These are phyloP conservation scores for Quercus parvula DNA, from an alignment of 306 rosid species.

Conservation along the genomic window DNA sequence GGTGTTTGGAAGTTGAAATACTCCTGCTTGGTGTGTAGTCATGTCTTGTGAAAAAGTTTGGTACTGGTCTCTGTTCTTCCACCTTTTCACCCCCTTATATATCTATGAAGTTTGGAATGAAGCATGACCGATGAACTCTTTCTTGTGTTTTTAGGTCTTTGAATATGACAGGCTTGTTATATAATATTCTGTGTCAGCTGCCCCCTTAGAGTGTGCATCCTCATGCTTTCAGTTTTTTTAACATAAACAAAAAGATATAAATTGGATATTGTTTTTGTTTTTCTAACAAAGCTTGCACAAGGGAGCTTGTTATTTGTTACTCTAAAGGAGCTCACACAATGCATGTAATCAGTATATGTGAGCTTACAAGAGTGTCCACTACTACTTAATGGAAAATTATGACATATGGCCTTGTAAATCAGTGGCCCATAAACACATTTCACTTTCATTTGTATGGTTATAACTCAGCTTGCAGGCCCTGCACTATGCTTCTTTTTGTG, in stretches of 20 bases:
- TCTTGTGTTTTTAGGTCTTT: background rate
- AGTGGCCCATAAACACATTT: no score
- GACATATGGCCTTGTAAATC: no score
- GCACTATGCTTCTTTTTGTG: no score
- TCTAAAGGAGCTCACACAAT: background rate
- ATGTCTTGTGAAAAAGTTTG: slow-evolving; percentile 3
- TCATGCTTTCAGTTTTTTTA: background rate
- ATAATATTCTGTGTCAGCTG: background rate
- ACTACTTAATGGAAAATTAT: background rate
- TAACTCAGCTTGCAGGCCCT: no score
- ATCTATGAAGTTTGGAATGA: background rate
- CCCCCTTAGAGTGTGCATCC: background rate
- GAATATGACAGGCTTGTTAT: background rate
- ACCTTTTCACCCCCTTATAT: background rate
- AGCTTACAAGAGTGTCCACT: background rate
- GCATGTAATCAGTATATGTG: background rate
- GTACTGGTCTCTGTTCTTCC: background rate
- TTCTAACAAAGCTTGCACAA: background rate
- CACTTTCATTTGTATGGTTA: no score
- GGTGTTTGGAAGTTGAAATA: slow-evolving; percentile 4
- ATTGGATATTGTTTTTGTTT: background rate
- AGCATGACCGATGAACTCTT: background rate
- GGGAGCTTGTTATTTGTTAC: background rate
- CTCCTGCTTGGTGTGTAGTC: slow-evolving; percentile 1
- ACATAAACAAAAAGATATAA: background rate